Conservation (phyloP, 768 basidiomycete species). For the Tephrocybe sp. region DNA sequence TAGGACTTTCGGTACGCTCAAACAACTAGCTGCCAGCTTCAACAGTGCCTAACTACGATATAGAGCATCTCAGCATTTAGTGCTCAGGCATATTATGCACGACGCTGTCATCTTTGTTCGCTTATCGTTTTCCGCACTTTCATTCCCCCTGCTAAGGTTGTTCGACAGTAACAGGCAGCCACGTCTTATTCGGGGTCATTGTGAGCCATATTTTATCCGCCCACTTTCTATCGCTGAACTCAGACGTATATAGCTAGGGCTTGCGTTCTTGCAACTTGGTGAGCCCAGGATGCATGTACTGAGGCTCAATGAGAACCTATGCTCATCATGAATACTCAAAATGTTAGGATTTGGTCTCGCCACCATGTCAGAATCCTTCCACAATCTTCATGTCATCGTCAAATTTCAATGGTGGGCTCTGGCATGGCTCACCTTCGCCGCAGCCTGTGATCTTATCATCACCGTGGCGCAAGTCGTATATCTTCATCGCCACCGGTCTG, state of each 20-base stretch:
- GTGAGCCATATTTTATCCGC: not conserved
- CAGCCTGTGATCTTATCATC: constrained; percentile 3
- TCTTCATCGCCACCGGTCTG: not conserved
- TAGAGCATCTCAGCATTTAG: constrained; percentile 4
- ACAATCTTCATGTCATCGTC: no score
- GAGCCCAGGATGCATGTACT: not conserved
- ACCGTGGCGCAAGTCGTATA: not conserved
- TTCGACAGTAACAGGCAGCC: not conserved
- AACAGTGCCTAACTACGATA: not conserved
- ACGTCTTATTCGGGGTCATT: not conserved
- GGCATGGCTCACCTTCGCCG: not conserved
- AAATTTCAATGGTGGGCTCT: not conserved
- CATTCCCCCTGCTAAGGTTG: not conserved
- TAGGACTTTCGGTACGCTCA: constrained; percentile 3
- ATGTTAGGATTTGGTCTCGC: no score
- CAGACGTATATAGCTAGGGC: not conserved
- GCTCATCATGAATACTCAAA: no score
- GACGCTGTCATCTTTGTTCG: not conserved
- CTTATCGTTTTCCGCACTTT: not conserved
- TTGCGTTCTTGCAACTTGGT: constrained; percentile 4
- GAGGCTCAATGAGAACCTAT: not conserved
- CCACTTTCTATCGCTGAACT: not conserved
- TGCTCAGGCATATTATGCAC: constrained; percentile 4
- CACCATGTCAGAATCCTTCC: no score
- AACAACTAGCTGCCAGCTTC: not conserved